A percentile compares a stretch with the other conserved stretches of the same genome.
Evolutionary conservation across 1,284 basidiomycete species (phyloP).

Genomic region (Malassezia yamatoensis): DNA sequence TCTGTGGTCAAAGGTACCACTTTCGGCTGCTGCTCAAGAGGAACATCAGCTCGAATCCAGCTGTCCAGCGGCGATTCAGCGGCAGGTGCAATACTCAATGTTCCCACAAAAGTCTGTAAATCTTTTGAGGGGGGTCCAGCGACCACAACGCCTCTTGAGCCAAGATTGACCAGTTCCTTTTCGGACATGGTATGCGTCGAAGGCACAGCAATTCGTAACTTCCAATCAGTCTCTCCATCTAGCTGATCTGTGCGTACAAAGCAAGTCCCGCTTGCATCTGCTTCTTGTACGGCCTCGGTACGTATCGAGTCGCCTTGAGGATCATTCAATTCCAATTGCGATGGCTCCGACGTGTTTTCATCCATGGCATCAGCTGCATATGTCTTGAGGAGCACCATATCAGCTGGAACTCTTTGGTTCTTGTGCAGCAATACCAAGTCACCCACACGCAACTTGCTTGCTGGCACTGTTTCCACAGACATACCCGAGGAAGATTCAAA

Average conservation of each 20-base stretch:
- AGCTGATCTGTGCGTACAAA: conserved; percentile 97
- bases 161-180: conserved; percentile 58
- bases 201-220: conserved; percentile 77
- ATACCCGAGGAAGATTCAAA: background rate
- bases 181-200: conserved; percentile 66
- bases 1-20: conserved; percentile 59
- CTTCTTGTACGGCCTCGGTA: background rate
- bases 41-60: conserved; percentile 47
- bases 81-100: conserved; percentile 59
- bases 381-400: conserved; percentile 79
- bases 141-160: conserved; percentile 45
- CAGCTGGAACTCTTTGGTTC: conserved; percentile 92
- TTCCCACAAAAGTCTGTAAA: conserved; percentile 90
- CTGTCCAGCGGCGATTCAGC: conserved; percentile 6
- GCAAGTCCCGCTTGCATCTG: conserved; percentile 69
- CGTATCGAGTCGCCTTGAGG: background rate
- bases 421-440: conserved; percentile 87
- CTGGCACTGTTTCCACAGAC: conserved; percentile 53
- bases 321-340: conserved; percentile 14
- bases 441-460: conserved; percentile 78
- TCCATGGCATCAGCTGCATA: conserved; percentile 45
- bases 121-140: conserved; percentile 93
- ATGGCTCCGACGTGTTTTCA: conserved; percentile 9
- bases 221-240: conserved; percentile 99
- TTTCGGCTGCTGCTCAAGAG: conserved; percentile 34